Conservation (phyloP, 805 yeast species). For the Schizosaccharomyces octosporus region DNA sequence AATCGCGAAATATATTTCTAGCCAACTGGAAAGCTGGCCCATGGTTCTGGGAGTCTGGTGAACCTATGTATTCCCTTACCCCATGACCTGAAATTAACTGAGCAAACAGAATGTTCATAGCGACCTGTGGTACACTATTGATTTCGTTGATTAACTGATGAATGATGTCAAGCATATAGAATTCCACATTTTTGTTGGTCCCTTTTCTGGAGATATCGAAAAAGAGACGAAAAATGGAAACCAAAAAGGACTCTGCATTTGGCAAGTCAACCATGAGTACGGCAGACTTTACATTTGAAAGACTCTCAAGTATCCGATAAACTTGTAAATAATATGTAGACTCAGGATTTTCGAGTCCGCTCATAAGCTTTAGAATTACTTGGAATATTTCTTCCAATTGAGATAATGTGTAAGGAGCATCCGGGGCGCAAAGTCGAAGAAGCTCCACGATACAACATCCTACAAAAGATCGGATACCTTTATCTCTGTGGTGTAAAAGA, state of each 20-base stretch:
- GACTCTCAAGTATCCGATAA: constrained; percentile 35
- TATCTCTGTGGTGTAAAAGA: constrained; percentile 32
- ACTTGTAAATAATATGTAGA: constrained; percentile 40
- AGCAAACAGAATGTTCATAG: constrained; percentile 38
- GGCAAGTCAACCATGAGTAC: constrained; percentile 55
- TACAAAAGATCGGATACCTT: constrained; percentile 41
- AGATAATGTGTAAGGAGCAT: constrained; percentile 55
- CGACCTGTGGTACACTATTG: constrained; percentile 33
- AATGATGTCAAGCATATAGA: constrained; percentile 42
- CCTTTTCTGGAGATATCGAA: constrained; percentile 24
- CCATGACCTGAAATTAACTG: constrained; percentile 23
- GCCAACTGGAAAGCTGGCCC: constrained; percentile 43
- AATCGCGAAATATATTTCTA: constrained; percentile 39
- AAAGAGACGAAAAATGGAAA: constrained; percentile 32
- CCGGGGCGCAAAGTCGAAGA: constrained; percentile 59
- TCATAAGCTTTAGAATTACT: constrained; percentile 39
- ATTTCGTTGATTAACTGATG: constrained; percentile 53
- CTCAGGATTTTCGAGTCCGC: constrained; percentile 23
- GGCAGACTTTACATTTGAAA: constrained; percentile 53
- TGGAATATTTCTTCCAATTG: constrained; percentile 38
- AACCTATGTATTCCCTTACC: not conserved
- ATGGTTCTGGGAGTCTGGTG: constrained; percentile 2
- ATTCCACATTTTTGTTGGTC: constrained; percentile 30
- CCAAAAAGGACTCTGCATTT: constrained; percentile 29
- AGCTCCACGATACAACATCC: constrained; percentile 60